Conservation (phyloP, 1,284 basidiomycete genomes). For the Mycena citricolor region DNA sequence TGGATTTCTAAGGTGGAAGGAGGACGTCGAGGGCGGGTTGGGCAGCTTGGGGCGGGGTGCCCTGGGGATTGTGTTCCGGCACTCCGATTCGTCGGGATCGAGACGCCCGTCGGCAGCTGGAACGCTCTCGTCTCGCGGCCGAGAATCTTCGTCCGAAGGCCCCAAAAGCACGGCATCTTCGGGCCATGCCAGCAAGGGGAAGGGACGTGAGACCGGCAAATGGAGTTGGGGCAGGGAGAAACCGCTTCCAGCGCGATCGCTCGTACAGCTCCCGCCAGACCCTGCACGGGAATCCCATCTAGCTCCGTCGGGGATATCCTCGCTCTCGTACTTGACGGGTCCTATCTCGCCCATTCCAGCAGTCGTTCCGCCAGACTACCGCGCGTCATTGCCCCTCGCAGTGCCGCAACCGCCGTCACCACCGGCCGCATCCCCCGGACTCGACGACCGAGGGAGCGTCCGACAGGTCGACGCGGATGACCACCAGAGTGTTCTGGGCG, state of each 20-base stretch:
- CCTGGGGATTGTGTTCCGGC: slow-evolving; percentile 41
- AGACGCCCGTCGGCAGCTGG: slow-evolving; percentile 28
- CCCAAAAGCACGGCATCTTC: slow-evolving; percentile 28
- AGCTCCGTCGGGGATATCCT: slow-evolving; percentile 28
- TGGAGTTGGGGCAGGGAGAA: slow-evolving; percentile 22
- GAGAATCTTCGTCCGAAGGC: slow-evolving; percentile 28
- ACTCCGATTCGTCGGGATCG: slow-evolving; percentile 34
- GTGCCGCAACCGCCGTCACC: background rate
- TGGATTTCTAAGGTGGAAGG: slow-evolving; percentile 43
- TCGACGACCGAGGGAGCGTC: slow-evolving; percentile 35
- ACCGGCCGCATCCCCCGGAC: slow-evolving; percentile 5
- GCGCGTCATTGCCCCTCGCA: slow-evolving; percentile 11
- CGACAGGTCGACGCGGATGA: slow-evolving; percentile 37
- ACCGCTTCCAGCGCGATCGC: slow-evolving; percentile 37
- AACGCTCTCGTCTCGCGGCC: slow-evolving; percentile 14
- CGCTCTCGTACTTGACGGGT: slow-evolving; percentile 34
- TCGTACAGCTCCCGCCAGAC: slow-evolving; percentile 33
- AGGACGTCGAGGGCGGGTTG: slow-evolving; percentile 38
- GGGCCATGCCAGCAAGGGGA: slow-evolving; percentile 31
- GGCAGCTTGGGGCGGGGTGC: slow-evolving; percentile 26
- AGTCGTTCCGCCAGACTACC: too few species aligned
- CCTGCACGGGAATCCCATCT: slow-evolving; percentile 6
- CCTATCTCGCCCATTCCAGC: slow-evolving; percentile 20
- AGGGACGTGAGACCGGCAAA: slow-evolving; percentile 31
- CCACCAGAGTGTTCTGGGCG: slow-evolving; percentile 33